Evolutionary conservation across 805 yeast genomes (phyloP).

Genomic region (Kurtzmaniella cleridarum): DNA sequence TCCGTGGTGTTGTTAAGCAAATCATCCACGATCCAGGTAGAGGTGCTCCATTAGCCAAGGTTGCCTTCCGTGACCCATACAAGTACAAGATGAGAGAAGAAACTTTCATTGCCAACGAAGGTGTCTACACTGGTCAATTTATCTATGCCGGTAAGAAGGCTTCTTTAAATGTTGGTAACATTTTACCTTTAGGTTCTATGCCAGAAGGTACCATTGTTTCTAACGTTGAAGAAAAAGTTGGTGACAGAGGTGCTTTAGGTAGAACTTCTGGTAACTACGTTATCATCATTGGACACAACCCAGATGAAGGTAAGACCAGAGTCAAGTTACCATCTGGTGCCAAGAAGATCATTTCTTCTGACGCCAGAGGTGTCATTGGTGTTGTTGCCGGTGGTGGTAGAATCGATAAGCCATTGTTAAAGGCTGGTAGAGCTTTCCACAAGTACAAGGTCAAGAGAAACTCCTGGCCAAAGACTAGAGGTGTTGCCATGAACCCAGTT

Average conservation of each 20-base stretch:
- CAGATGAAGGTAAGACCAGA: slow-evolving; percentile 98
- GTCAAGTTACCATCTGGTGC: slow-evolving; percentile 99
- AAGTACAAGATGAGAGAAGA: slow-evolving; percentile 96
- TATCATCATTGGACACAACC: slow-evolving; percentile 98
- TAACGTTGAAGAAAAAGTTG: slow-evolving; percentile 97
- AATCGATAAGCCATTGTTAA: slow-evolving; percentile 98
- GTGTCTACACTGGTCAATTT: slow-evolving; percentile 99
- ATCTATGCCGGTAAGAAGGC: slow-evolving; percentile 99
- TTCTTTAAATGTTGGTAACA: slow-evolving; percentile 93
- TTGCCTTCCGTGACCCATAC: slow-evolving; percentile 99
- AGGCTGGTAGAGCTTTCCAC: slow-evolving; percentile 99
- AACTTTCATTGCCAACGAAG: slow-evolving; percentile 98
- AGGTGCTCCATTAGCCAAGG: slow-evolving; percentile 99
- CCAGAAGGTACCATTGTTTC: slow-evolving; percentile 99
- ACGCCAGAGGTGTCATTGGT: slow-evolving; percentile 99
- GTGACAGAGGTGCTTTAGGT: slow-evolving; percentile 99
- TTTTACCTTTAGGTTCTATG: slow-evolving; percentile 91
- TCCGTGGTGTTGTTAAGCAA: slow-evolving; percentile 98
- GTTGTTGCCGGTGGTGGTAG: slow-evolving; percentile 99
- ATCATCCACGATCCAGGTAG: slow-evolving; percentile 99
- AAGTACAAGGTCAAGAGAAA: slow-evolving; percentile 98
- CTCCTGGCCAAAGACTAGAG: slow-evolving; percentile 99
- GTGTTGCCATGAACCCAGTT: slow-evolving; percentile 99
- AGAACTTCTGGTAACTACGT: slow-evolving; percentile 99
- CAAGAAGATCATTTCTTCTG: slow-evolving; percentile 91